Base-by-base conservation (phyloP, 257 asterid genomes). In the Catharanthus roseus region DNA sequence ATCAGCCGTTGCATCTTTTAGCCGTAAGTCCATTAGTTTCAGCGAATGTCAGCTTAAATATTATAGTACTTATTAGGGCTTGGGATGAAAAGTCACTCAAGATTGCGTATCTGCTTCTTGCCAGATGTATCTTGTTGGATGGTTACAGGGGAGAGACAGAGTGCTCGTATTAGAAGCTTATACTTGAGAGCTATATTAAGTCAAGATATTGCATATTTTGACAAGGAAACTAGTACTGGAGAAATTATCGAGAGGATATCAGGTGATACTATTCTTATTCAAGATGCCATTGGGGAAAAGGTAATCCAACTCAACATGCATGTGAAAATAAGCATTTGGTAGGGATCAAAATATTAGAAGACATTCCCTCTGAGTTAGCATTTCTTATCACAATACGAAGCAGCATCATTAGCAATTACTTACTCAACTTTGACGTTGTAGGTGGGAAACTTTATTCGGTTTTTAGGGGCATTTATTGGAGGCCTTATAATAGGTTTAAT, bases 211-310 rank as follows among this genome's bases (percentile, higher is more conserved):
- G 82, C 96, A 28, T 92, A 88, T 89, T 92, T 89, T 53, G 98
- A 92, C 56, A 83, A 66, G 81, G 96, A 92, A 71, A 90, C 84
- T 0, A 86, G 86, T 51, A 90, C 98, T 0, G 98, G 98, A 38
- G 98, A 90, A 75, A 96, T 92, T 29, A 81, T 92, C 31, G 96
- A 93, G 38, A 77, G 95, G 76, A 92, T 92, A 92, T 92, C 98
- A 0, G 98, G 96, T 7, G 98, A 92, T 81, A 92, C 98, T 1
- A 96, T 90, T 62, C 93, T 90, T 56, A 92, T 92, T 36, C 98
- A 92, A 78, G 96, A 92, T 28, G 98, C 98, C 47, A 90, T 90
- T 82, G 96, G 98, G 3, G 98, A 92, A 88, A 92, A 92, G 92
- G 95, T 86, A 73, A 33, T 29, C 8, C n/a, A 13, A 28, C 29